Conservation (phyloP, 2,329 filamentous ascomycete genomes). For the Zymoseptoria tritici region DNA sequence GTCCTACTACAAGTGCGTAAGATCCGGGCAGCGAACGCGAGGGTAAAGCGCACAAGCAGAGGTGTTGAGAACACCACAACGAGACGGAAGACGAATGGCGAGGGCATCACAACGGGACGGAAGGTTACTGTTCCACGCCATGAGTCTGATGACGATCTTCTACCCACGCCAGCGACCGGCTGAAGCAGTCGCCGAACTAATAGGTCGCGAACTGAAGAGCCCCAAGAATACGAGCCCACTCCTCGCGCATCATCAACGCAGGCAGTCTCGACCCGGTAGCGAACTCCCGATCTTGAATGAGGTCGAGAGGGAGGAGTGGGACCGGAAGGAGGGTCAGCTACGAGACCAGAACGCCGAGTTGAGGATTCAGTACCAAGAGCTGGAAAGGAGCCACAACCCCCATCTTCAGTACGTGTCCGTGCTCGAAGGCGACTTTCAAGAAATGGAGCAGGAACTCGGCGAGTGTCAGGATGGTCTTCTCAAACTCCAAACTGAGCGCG, state of each 20-base stretch:
- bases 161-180: no score
- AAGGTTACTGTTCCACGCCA: no score
- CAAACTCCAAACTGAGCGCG: constrained; percentile 71
- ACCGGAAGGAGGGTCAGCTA: constrained; percentile 73
- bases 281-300: constrained; percentile 65
- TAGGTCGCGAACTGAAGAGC: no score
- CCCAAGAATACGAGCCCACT: no score
- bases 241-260: constrained; percentile 57
- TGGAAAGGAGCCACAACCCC: constrained; percentile 73
- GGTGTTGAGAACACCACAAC: no score
- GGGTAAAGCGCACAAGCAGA: no score
- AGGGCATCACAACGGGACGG: no score
- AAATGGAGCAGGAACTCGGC: constrained; percentile 74
- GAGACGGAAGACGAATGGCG: no score
- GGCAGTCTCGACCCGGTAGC: constrained; percentile 66
- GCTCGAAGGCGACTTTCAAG: constrained; percentile 57
- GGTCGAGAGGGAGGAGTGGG: constrained; percentile 74
- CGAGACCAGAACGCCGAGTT: constrained; percentile 80
- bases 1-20: no score
- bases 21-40: no score
- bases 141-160: no score
- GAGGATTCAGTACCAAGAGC: constrained; percentile 81
- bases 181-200: no score
- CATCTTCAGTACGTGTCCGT: constrained; percentile 73
- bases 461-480: constrained; percentile 72